Percentiles rank a stretch among this genome's conserved stretches.
These are phyloP conservation scores for Pyrenophora seminiperda DNA, from an alignment of 2,329 filamentous ascomycete species.

Conservation along the genomic window DNA sequence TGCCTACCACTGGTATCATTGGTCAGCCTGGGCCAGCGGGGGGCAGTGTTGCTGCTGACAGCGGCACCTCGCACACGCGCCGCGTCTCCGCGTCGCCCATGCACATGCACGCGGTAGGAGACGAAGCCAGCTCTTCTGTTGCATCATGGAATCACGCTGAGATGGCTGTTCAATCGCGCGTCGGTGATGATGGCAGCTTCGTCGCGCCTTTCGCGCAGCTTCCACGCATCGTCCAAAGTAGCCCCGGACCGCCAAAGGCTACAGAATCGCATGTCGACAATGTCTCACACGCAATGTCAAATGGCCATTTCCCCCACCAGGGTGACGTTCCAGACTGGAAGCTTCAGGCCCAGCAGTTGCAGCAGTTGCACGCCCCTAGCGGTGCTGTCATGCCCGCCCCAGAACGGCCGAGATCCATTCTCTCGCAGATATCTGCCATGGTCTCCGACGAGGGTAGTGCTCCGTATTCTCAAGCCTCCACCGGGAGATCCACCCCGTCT, in stretches of 20 bases:
- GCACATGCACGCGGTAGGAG: slow-evolving; percentile 41
- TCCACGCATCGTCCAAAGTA: slow-evolving; percentile 27
- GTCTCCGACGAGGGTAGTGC: slow-evolving; percentile 38
- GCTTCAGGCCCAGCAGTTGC: slow-evolving; percentile 21
- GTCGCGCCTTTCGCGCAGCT: slow-evolving; percentile 36
- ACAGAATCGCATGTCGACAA: slow-evolving; percentile 14
- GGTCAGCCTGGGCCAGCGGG: slow-evolving; percentile 13
- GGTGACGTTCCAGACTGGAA: slow-evolving; percentile 13
- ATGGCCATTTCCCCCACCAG: slow-evolving; percentile 20
- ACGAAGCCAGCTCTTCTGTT: slow-evolving; percentile 37
- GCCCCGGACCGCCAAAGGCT: slow-evolving; percentile 24
- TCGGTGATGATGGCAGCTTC: slow-evolving; percentile 33
- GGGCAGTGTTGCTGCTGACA: slow-evolving; percentile 13
- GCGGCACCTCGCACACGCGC: slow-evolving; percentile 17
- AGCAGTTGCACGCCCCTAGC: slow-evolving; percentile 20
- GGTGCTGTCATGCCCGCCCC: slow-evolving; percentile 27
- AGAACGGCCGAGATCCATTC: slow-evolving; percentile 41
- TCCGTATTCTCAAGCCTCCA: slow-evolving; percentile 38
- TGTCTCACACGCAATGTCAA: slow-evolving; percentile 12
- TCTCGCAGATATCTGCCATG: slow-evolving; percentile 46
- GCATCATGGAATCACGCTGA: slow-evolving; percentile 42
- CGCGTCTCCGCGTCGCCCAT: slow-evolving; percentile 30
- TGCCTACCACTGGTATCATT: no score
- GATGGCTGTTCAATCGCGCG: slow-evolving; percentile 30
- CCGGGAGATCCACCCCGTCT: slow-evolving; percentile 38